These are phyloP conservation scores for Sordariomycetes sp. DNA, from an alignment of 2,329 filamentous ascomycete species.

Conservation along the genomic window DNA sequence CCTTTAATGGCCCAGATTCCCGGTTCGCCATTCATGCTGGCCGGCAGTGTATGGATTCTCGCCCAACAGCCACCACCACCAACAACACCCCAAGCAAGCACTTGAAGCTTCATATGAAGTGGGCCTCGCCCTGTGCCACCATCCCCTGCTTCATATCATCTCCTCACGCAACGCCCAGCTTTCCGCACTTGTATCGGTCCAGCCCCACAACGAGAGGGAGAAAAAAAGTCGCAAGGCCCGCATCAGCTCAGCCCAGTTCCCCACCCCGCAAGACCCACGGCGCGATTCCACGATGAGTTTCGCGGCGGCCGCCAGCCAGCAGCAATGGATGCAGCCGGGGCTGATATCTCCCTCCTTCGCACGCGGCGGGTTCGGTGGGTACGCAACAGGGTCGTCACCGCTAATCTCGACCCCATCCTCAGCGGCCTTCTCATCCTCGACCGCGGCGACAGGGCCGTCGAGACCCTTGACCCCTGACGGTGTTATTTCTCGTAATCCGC, in stretches of 20 bases:
- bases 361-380: background rate
- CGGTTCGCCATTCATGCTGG: background rate
- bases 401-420: constrained; percentile 1
- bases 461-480: constrained; percentile 4
- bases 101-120: background rate
- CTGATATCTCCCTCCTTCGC: background rate
- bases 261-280: background rate
- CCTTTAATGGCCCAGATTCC: background rate
- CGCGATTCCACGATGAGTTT: constrained; percentile 1
- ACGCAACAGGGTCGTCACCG: background rate
- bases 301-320: constrained; percentile 1
- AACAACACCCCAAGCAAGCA: background rate
- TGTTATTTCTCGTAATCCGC: background rate
- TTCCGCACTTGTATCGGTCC: background rate
- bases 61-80: background rate
- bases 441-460: background rate
- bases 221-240: background rate
- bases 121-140: background rate
- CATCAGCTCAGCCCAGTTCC: background rate
- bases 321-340: constrained; percentile 3
- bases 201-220: background rate
- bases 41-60: background rate
- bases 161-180: background rate
- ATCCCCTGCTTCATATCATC: background rate
- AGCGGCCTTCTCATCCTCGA: background rate